Base-by-base conservation (phyloP, 768 basidiomycete species). In the Termitomyces sp. region DNA sequence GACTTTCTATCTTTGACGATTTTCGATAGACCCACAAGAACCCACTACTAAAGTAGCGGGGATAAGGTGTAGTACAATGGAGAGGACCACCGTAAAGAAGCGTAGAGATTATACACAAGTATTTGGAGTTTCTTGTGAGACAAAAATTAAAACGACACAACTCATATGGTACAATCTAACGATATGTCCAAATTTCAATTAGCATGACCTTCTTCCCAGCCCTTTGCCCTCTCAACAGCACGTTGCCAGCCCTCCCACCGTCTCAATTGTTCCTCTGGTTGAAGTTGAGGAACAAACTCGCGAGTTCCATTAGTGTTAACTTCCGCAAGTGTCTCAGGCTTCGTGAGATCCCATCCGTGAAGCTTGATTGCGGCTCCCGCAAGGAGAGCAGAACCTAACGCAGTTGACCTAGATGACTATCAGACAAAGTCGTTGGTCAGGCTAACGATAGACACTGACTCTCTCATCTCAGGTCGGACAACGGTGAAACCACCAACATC, bases 381-480 rank as follows among this genome's bases (percentile, higher is more conserved):
- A 36, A 97, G 86, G 58, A 99, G 78, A 29, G 97, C 97, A 9
- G 95, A 93, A 20, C 97, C 97, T 53, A 99, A 81, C 2, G 97
- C 97, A 15, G 97, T 99, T 2, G 93, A 96, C 73, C 92, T 94
- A 66, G n/a, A 56, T 43, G 54, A 47, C 29, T 37, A 57, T 50
- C 34, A 56, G 56, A 36, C n/a, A 15, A 55, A 36, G 40, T 32
- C 38, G 3, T 50, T 40, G 6, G 9, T 38, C 12, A 43, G 2
- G 6, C 20, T 7, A 46, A 32, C 5, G n/a, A 29, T 4, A 20
- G 17, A 20, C 45, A 83, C 91, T 64, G 70, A 92, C 93, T 99
- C 97, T 72, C 96, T 80, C 97, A 99, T 99, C 70, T 93, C 88
- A 11, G 96, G 97, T 58, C 97, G 82, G 61, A 96, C 79, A 64